Evolutionary conservation across 805 yeast species (phyloP), one percentile per base, ranked within the genome.

Genomic region (Pichia thaimueangensis): DNA sequence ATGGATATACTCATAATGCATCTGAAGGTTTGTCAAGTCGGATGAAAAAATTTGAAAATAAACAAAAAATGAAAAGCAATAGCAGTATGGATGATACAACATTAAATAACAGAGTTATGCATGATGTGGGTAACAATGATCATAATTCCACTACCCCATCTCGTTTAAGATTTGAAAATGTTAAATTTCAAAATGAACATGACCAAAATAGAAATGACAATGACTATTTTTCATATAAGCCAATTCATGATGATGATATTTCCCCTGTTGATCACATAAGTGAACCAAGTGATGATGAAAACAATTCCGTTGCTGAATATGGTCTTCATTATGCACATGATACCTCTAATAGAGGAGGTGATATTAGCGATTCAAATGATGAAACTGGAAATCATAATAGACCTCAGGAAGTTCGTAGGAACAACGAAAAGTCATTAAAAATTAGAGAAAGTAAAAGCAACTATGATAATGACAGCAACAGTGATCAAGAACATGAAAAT

Each of bases 231-330:
- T 20, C 7, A 8, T n/a, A 20, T 32, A 19, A 32, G 4, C 3
- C n/a, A n/a, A n/a, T n/a, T n/a, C n/a, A n/a, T n/a, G n/a, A n/a
- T n/a, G n/a, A n/a, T n/a, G n/a, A n/a, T n/a, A n/a, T n/a, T n/a
- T n/a, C n/a, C n/a, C 17, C 6, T n/a, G 56, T 57, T 4, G 48
- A 48, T 2, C 70, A 69, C 50, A 43, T 64, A 35, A 65, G 68
- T 46, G 75, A 71, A 45, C 75, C 75, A 3, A 67, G 71, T 27
- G 74, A 70, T 41, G 55, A 49, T 5, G 30, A 32, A 12, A 52
- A 42, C n/a, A 43, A 22, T 16, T 30, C n/a, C 13, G 25, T 13
- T n/a, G n/a, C n/a, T n/a, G n/a, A n/a, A n/a, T n/a, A n/a, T n/a
- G n/a, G n/a, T n/a, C n/a, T n/a, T n/a, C n/a, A n/a, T n/a, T n/a